phyloP scores from a whole-genome alignment of 371 early-diverging fungal genomes.

The Actinomortierella ambigua region DNA sequence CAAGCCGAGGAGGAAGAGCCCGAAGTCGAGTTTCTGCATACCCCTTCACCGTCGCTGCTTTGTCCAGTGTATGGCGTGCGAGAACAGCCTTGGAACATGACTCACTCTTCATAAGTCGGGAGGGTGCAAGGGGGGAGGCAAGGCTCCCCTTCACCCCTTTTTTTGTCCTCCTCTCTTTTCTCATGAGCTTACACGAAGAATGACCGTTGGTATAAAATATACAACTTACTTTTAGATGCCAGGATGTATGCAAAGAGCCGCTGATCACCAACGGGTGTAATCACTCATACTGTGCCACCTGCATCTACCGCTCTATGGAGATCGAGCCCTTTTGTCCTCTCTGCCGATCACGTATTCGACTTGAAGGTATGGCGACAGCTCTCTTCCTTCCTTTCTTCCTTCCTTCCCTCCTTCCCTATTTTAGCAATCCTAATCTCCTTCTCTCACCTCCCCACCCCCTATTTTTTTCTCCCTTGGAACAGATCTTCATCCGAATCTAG shows the following conservation, averaged over 20 bases:
- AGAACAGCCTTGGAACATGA: background rate
- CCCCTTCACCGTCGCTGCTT: constrained; percentile 53
- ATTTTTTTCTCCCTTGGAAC: background rate
- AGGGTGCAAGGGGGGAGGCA: too few species aligned
- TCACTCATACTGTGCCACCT: constrained; percentile 64
- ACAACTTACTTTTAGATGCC: constrained; percentile 49
- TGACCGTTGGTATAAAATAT: background rate
- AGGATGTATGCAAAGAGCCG: constrained; percentile 62
- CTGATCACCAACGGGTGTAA: constrained; percentile 64
- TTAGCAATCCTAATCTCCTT: background rate
- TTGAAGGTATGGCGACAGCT: constrained; percentile 49
- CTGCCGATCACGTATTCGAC: constrained; percentile 52
- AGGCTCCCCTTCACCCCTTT: background rate
- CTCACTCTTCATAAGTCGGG: too few species aligned
- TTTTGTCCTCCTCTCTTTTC: constrained; percentile 1
- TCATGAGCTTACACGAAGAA: too few species aligned
- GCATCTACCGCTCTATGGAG: constrained; percentile 56
- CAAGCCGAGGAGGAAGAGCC: constrained; percentile 18
- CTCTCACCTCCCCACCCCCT: background rate
- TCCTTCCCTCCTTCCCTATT: too few species aligned
- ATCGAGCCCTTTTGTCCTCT: constrained; percentile 64
- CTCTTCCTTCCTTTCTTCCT: too few species aligned
- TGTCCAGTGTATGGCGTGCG: constrained; percentile 54
- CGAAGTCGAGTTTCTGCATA: constrained; percentile 50
- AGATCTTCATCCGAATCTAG: constrained; percentile 69